Evolutionary conservation across 345 rosid genomes (phyloP), one percentile per base, ranked within the genome.

Genomic region (Lenwebbia sp.): DNA sequence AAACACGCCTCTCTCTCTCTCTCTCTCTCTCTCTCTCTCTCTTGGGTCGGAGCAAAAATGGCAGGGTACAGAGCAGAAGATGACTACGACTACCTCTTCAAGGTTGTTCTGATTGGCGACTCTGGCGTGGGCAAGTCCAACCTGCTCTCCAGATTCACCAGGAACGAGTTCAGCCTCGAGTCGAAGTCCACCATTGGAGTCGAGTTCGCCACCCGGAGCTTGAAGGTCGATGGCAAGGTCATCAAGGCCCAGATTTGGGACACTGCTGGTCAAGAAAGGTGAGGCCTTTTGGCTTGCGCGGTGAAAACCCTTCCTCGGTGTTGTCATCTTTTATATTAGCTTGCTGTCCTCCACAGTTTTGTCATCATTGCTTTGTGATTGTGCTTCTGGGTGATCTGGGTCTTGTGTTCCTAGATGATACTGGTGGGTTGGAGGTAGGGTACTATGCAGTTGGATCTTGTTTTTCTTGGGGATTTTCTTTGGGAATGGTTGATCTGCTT

Each of bases 171-270:
- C 85, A 96, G 96, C 86, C 96, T 96, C 83, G 99, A 96, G 90
- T 95, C 99, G 82, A 96, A 95, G 89, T 95, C 99, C 85, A 96
- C 99, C 51, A 96, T 96, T 47, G 99, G 99, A 3, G 99, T 96
- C 1, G 99, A 96, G 95, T 96, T 96, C 90, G 99, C 99, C 21
- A 96, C 99, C 88, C 96, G 99, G 60, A 96, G 99, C 94, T 91
- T 96, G 91, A 94, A 86, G 85, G 96, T 96, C 53, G 95, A 96
- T 89, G 92, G 92, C 33, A 96, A 96, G 88, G 92, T 96, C 87
- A 93, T 96, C 90, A 96, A 96, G 88, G 96, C 99, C 88, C 99
- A 96, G 98, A 96, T 96, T 95, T 96, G 99, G 99, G 99, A 96
- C 86, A 96, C 99, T 78, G 99, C 99, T 90, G 99, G 99, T 78